These are phyloP conservation scores for Tetrapisispora pingtungensis DNA, from an alignment of 805 yeast genomes.

Conservation along the genomic window DNA sequence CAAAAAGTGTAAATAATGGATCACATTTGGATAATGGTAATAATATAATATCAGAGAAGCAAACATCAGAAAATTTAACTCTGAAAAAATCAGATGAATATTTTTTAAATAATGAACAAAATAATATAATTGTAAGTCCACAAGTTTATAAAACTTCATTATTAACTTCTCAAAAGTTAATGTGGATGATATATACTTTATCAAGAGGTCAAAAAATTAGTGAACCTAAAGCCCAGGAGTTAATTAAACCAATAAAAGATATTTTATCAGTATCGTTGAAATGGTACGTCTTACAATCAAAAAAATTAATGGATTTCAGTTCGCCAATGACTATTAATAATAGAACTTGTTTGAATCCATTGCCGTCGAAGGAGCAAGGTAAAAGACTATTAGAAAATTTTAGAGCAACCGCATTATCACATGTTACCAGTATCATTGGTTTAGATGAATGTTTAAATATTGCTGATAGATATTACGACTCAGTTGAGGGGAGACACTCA, in stretches of 20 bases:
- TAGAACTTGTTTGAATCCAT: conserved; percentile 9
- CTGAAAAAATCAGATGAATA: background rate
- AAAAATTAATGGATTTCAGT: conserved; percentile 18
- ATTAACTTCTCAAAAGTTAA: conserved; percentile 17
- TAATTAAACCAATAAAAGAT: conserved; percentile 15
- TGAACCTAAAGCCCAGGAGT: conserved; percentile 3
- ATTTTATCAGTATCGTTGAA: conserved; percentile 14
- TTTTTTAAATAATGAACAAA: background rate
- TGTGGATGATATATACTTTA: conserved; percentile 14
- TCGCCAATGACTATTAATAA: conserved; percentile 12
- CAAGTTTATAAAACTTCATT: conserved; percentile 12
- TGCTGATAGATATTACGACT: conserved; percentile 14
- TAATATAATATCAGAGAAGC: background rate
- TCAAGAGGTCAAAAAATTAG: conserved; percentile 5
- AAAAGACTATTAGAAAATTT: conserved; percentile 17
- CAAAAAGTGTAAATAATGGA: background rate
- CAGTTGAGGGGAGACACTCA: conserved; percentile 1
- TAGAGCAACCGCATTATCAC: conserved; percentile 10
- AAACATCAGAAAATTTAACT: background rate
- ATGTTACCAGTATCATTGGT: conserved; percentile 12
- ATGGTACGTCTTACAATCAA: conserved; percentile 20
- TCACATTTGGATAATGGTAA: background rate
- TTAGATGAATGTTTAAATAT: conserved; percentile 13
- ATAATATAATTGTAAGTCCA: background rate
- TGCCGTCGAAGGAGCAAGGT: conserved; percentile 21